Evolutionary conservation across 78 protist species (phyloP).

Genomic region (Tieghemostelium lacteum): DNA sequence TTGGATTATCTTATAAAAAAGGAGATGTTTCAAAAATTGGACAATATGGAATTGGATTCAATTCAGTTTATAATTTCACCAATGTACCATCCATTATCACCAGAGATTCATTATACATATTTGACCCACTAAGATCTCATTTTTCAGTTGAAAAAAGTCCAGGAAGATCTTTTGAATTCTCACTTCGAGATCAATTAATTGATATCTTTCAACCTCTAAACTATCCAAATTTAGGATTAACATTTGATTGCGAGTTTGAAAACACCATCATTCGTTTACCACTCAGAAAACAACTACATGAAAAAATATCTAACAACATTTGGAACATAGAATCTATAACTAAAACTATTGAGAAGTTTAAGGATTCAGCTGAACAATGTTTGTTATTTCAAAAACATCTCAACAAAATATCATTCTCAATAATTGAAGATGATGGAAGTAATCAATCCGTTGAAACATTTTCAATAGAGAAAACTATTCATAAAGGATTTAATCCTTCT

Average conservation of each 20-base stretch:
- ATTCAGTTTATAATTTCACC: neutral
- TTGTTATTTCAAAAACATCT: neutral
- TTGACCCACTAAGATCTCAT: conserved; percentile 12
- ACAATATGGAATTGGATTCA: neutral
- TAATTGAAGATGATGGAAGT: conserved; percentile 8
- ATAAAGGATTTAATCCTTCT: neutral
- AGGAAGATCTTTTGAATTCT: neutral
- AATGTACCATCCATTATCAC: conserved; percentile 35
- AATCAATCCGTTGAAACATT: neutral
- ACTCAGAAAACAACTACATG: neutral
- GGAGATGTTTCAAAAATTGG: neutral
- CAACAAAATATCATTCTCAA: neutral
- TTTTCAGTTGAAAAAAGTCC: conserved; percentile 1
- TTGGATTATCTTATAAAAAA: conserved; percentile 23
- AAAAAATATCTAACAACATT: neutral
- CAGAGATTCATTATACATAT: neutral
- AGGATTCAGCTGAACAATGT: conserved; percentile 1
- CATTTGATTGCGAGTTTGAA: neutral
- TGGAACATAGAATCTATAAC: neutral
- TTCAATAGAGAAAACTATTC: neutral
- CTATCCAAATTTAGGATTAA: conserved; percentile 3
- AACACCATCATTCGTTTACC: conserved; percentile 8
- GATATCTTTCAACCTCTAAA: conserved; percentile 3
- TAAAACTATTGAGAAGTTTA: neutral
- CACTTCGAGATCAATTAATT: neutral